These are phyloP conservation scores for Diddensiella caesifluorescens DNA, from an alignment of 805 yeast species.

Conservation along the genomic window DNA sequence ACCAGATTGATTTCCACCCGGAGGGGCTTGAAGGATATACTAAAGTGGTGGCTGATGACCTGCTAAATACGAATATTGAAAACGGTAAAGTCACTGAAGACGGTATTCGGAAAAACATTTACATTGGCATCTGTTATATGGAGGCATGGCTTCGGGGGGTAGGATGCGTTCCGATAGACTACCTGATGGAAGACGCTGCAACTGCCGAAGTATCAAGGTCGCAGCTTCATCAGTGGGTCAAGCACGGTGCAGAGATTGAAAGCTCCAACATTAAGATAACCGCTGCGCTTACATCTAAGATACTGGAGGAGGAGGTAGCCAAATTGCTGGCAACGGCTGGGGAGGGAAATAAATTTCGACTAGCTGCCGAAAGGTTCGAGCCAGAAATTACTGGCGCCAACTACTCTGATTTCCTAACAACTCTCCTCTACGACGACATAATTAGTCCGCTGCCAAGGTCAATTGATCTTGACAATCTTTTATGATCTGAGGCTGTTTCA, in stretches of 20 bases:
- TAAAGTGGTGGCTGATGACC: slow-evolving; percentile 48
- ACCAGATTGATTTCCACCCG: slow-evolving; percentile 51
- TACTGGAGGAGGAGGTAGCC: slow-evolving; percentile 49
- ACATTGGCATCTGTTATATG: slow-evolving; percentile 59
- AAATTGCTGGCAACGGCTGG: slow-evolving; percentile 43
- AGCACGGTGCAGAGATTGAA: slow-evolving; percentile 50
- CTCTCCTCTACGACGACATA: slow-evolving; percentile 53
- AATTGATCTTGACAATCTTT: not conserved
- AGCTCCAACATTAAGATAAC: slow-evolving; percentile 44
- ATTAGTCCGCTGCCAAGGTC: slow-evolving; percentile 14
- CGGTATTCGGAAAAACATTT: slow-evolving; percentile 56
- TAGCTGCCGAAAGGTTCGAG: slow-evolving; percentile 50
- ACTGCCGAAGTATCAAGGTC: slow-evolving; percentile 69
- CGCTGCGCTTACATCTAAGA: slow-evolving; percentile 42
- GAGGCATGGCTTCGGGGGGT: slow-evolving; percentile 67
- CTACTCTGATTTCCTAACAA: slow-evolving; percentile 59
- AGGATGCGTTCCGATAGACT: slow-evolving; percentile 69
- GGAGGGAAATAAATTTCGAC: slow-evolving; percentile 43
- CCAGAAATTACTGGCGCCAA: slow-evolving; percentile 56
- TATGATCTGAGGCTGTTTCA: not conserved
- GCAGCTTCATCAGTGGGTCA: slow-evolving; percentile 68
- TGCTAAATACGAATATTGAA: slow-evolving; percentile 53
- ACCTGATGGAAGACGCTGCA: slow-evolving; percentile 71
- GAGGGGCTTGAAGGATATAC: slow-evolving; percentile 39
- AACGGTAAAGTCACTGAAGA: slow-evolving; percentile 55